Base-by-base conservation (phyloP, 2,329 filamentous ascomycete genomes). In the Calonectria fujianensis region DNA sequence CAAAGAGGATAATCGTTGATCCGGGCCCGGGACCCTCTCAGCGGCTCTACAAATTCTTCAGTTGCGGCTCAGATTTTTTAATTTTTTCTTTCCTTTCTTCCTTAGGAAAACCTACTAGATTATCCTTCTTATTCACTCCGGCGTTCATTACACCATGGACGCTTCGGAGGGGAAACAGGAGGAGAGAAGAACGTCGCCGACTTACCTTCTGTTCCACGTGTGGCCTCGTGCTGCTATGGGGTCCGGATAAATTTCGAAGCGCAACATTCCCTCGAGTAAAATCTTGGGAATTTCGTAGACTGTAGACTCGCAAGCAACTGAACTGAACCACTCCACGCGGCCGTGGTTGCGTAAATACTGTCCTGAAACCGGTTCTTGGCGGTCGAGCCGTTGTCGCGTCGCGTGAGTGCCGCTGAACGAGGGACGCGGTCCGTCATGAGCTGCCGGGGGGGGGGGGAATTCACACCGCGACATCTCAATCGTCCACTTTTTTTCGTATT, bases 71-170 rank as follows among this genome's bases (percentile, higher is more conserved):
- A 57, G 5, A 7, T 54, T 68, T 78, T 77, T 65, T 5, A 72
- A 35, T 63, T 78, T 77, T 77, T 77, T 77, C 72, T 80, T 82
- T 80, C 72, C 73, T 81, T 81, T 82, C 80, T 80, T 80, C 78
- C 77, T 72, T 65, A 64, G 67, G 57, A 63, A 74, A 86, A 86
- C 84, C 85, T 86, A 86, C 85, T 86, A 86, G 85, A 86, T 45
- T 45, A 87, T 89, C 88, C 88, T 89, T 87, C 90, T 89, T 90
- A 94, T 94, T 93, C 92, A 94, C 92, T 93, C 91, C 90, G 89
- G 87, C 85, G 87, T 90, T 88, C 87, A 86, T 85, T 87, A 83
- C 84, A 85, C 86, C 83, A 86, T 87, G 90, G 87, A 89, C 88
- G 87, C 82, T 76, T 78, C 88, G 89, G 92, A 93, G 91, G 92